A percentile compares a stretch with the other conserved stretches of the same genome.
Conservation (phyloP, 257 asterid species). For the Solanum tarijense region DNA sequence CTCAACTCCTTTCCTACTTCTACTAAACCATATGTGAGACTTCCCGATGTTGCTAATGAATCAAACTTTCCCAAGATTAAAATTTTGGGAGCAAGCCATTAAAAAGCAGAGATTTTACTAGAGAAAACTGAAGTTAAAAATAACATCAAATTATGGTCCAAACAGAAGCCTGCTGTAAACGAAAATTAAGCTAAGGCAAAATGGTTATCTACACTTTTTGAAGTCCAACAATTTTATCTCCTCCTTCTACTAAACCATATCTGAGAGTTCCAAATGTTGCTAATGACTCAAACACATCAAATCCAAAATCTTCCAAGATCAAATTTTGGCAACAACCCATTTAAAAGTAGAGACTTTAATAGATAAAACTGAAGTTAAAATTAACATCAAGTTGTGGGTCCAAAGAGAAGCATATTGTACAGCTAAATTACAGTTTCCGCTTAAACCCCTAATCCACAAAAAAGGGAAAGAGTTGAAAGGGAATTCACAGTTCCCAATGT, state of each 20-base stretch:
- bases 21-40: background rate
- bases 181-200: background rate
- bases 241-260: background rate
- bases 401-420: background rate
- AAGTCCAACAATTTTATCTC: background rate
- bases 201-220: background rate
- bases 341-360: background rate
- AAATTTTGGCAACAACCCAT: background rate
- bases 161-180: background rate
- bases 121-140: background rate
- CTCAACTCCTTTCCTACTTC: background rate
- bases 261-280: background rate
- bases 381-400: background rate
- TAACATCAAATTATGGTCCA: background rate
- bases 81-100: background rate
- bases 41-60: background rate
- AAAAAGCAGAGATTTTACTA: background rate
- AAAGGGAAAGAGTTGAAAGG: background rate
- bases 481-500: background rate
- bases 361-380: background rate
- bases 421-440: background rate
- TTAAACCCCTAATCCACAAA: constrained; percentile 8
- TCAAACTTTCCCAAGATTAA: background rate
- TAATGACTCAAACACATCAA: background rate
- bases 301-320: background rate